Evolutionary conservation across 192 early-diverging fungal species (phyloP).

Genomic region (Coemansia sp.): DNA sequence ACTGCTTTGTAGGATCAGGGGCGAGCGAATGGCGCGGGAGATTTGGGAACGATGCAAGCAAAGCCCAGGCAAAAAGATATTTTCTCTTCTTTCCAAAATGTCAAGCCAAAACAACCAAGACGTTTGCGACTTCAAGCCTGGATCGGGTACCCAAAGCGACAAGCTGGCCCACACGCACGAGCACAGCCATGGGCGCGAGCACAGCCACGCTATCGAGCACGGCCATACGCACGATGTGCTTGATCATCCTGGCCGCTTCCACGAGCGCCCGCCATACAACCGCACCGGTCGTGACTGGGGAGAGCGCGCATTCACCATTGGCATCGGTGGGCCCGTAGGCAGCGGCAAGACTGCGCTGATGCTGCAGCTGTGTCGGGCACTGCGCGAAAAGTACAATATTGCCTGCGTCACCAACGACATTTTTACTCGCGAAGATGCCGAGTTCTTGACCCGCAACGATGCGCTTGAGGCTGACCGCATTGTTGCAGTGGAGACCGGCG

Average conservation of each 20-base stretch:
- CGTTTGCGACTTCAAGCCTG: conserved; percentile 45
- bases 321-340: conserved; percentile 94
- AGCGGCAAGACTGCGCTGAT: conserved; percentile 93
- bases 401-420: conserved; percentile 97
- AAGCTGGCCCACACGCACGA: conserved; percentile 14
- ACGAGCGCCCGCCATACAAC: conserved; percentile 68
- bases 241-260: conserved; percentile 81
- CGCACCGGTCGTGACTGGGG: conserved; percentile 79
- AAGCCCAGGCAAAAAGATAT: too few species aligned
- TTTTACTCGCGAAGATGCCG: conserved; percentile 94
- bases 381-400: conserved; percentile 79
- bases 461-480: conserved; percentile 88
- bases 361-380: conserved; percentile 80
- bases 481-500: conserved; percentile 92
- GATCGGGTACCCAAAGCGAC: background rate
- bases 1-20: too few species aligned
- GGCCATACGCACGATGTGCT: conserved; percentile 90
- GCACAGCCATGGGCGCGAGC: conserved; percentile 27
- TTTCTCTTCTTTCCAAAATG: background rate
- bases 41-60: too few species aligned
- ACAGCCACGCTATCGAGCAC: conserved; percentile 64
- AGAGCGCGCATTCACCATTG: conserved; percentile 91
- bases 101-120: conserved; percentile 1
- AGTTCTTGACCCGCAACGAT: conserved; percentile 87
- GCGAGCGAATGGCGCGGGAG: too few species aligned